Base-by-base conservation (phyloP, 108 stramenopile species). In the Nitzschia sp. region DNA sequence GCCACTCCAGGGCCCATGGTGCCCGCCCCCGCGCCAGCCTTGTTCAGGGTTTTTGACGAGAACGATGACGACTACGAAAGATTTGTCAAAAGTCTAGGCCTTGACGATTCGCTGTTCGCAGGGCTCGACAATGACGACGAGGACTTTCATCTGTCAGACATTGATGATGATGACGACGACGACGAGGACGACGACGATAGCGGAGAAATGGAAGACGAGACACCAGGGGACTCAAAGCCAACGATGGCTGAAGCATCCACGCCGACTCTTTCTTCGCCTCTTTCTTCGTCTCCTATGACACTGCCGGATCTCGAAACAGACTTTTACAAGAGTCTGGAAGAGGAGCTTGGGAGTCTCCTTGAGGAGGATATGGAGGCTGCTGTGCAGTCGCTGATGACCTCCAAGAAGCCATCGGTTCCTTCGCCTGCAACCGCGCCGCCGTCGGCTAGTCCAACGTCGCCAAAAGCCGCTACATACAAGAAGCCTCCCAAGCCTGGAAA, bases 311-410 rank as follows among this genome's bases (percentile, higher is more conserved):
- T 58, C 29, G 60, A 71, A 26, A 53, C 51, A 3, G 46, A 30
- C 15, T 56, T 85, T 49, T 75, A 82, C 28, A 65, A 68, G 46
- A 83, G 88, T 55, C 65, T 92, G 31, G 87, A 90, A 63, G 89
- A 76, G 42, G 87, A 85, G 68, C 68, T 85, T 25, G 81, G 82
- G 0, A 51, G 82, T 36, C 70, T 94, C 51, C 65, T 91, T 56
- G 90, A 94, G 71, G 93, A 94, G 75, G 93, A 94, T 54, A 64
- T 91, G 54, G 90, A 94, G 64, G 89, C 90, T n/a, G 86, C 90
- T 9, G 86, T 91, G 31, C 77, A 85, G 32, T 83, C 90, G 25
- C 59, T 94, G 23, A 81, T 81, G 32, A 71, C 69, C 3, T 79
- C 80, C 15, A 74, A 82, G 19, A 77, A 74, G 34, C 73, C 74